Evolutionary conservation across 2,329 filamentous ascomycete genomes (phyloP).

Genomic region (Podosphaera aphanis): DNA sequence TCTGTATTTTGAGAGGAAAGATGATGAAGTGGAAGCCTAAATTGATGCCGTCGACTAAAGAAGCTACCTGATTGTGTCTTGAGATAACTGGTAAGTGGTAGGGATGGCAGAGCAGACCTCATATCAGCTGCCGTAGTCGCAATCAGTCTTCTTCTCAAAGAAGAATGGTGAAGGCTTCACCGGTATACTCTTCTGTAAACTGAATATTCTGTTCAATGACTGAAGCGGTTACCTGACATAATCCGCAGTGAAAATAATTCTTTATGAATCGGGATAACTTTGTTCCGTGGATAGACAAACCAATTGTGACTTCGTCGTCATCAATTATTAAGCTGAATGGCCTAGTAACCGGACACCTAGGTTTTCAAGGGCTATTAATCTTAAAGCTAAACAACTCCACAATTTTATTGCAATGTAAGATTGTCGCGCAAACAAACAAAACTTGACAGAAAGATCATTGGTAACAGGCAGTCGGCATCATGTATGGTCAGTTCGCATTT

Average conservation of each 20-base stretch:
- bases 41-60: conserved; percentile 16
- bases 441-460: too few relatives aligned
- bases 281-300: background rate
- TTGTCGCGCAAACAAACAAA: too few relatives aligned
- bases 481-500: too few relatives aligned
- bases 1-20: background rate
- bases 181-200: background rate
- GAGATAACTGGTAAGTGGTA: conserved; percentile 45
- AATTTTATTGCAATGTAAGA: too few relatives aligned
- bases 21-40: background rate
- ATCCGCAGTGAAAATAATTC: too few relatives aligned
- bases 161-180: background rate
- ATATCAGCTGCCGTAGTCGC: conserved; percentile 10
- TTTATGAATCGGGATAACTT: background rate
- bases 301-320: too few relatives aligned
- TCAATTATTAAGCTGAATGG: too few relatives aligned
- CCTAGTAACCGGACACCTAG: too few relatives aligned
- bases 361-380: too few relatives aligned
- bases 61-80: conserved; percentile 43
- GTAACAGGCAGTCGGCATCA: too few relatives aligned
- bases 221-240: background rate
- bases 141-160: background rate
- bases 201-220: background rate
- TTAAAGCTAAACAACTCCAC: too few relatives aligned
- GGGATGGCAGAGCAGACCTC: conserved; percentile 23